These are phyloP conservation scores for Candida orba DNA, from an alignment of 805 yeast genomes.

Conservation along the genomic window DNA sequence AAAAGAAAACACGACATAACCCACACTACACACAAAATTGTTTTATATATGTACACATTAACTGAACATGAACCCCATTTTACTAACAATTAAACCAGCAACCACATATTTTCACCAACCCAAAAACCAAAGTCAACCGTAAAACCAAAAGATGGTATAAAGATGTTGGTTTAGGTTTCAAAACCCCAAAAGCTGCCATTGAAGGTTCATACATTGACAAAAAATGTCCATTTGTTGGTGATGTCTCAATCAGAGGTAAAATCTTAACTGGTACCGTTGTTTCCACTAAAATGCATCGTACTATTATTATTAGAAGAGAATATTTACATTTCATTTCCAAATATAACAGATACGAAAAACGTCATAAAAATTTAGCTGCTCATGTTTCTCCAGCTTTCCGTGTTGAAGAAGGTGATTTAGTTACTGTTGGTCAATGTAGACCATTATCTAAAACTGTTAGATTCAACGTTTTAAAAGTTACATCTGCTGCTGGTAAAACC, in stretches of 20 bases:
- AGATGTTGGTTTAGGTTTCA: slow-evolving; percentile 99
- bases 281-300: slow-evolving; percentile 99
- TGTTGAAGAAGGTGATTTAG: slow-evolving; percentile 97
- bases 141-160: slow-evolving; percentile 99
- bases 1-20: too few species aligned
- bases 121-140: slow-evolving; percentile 98
- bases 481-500: slow-evolving; percentile 79
- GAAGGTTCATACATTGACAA: slow-evolving; percentile 99
- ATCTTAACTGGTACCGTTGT: slow-evolving; percentile 99
- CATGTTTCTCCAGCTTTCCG: slow-evolving; percentile 99
- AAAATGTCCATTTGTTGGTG: slow-evolving; percentile 99
- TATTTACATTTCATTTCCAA: slow-evolving; percentile 99
- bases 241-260: slow-evolving; percentile 98
- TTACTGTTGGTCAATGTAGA: slow-evolving; percentile 99
- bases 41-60: too few species aligned
- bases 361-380: slow-evolving; percentile 99
- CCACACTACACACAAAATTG: too few species aligned
- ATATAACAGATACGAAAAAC: slow-evolving; percentile 99
- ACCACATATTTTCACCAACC: slow-evolving; percentile 99
- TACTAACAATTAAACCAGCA: slow-evolving; percentile 59
- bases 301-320: slow-evolving; percentile 99
- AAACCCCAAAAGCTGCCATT: slow-evolving; percentile 98
- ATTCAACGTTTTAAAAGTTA: slow-evolving; percentile 97
- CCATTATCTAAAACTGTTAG: slow-evolving; percentile 99
- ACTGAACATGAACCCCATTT: too few species aligned